Percentiles rank a stretch among this genome's conserved stretches.
Evolutionary conservation across 805 yeast species (phyloP).

Genomic region (Saturnispora saitoi): DNA sequence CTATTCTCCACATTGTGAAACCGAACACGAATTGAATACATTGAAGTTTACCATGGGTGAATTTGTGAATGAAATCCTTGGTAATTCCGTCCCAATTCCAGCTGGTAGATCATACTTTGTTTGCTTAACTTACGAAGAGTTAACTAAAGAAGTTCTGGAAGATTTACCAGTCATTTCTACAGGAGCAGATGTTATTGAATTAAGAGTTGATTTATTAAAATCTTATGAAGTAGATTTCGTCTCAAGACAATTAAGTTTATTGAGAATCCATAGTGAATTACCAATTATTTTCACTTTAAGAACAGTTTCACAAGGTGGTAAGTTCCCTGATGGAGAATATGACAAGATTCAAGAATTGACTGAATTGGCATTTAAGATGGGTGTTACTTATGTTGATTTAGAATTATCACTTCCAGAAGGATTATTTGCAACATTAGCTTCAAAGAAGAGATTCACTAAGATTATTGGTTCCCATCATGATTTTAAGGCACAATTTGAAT

Average conservation of each 20-base stretch:
- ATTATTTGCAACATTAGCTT: constrained; percentile 42
- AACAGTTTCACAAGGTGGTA: constrained; percentile 75
- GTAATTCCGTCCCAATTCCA: constrained; percentile 37
- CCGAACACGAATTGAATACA: constrained; percentile 42
- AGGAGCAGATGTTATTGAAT: constrained; percentile 78
- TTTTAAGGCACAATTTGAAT: constrained; percentile 48
- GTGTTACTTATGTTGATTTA: constrained; percentile 73
- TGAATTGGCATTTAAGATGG: constrained; percentile 60
- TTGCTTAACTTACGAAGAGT: constrained; percentile 61
- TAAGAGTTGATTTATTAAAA: constrained; percentile 66
- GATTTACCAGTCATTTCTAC: constrained; percentile 44
- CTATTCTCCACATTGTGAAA: constrained; percentile 65
- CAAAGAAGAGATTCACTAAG: constrained; percentile 50
- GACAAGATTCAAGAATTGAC: constrained; percentile 43
- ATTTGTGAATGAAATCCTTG: constrained; percentile 56
- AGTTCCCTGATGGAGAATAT: constrained; percentile 53
- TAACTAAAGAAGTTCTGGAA: constrained; percentile 31
- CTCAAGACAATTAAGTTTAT: constrained; percentile 59
- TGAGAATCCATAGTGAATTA: constrained; percentile 54
- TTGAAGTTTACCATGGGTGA: constrained; percentile 51
- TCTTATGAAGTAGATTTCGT: constrained; percentile 47
- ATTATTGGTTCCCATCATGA: constrained; percentile 83
- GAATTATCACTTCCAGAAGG: constrained; percentile 62
- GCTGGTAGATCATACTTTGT: constrained; percentile 54
- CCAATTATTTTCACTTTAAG: constrained; percentile 81